phyloP scores from a whole-genome alignment of 352 stramenopile genomes.

The Globisporangium barbulae region DNA sequence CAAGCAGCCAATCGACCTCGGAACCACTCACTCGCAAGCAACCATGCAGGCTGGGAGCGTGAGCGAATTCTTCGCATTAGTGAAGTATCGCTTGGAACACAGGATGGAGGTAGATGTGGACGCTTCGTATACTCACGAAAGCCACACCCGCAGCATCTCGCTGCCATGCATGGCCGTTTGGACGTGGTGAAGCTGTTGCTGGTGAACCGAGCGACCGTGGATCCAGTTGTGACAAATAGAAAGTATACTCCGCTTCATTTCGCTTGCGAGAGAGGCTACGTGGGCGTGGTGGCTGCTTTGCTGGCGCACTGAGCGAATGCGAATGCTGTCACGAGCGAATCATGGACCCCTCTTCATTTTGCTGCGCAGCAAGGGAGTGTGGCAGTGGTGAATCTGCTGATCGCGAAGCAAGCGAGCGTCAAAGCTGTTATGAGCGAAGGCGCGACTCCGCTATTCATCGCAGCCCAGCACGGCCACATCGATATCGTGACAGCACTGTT shows the following conservation, averaged over 20 bases:
- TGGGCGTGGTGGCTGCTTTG: background rate
- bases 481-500: background rate
- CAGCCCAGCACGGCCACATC: background rate
- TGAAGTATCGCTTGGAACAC: background rate
- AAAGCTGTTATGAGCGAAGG: background rate
- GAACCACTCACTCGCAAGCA: background rate
- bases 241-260: background rate
- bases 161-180: background rate
- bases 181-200: slow-evolving; percentile 2
- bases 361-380: background rate
- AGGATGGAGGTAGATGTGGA: background rate
- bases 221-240: background rate
- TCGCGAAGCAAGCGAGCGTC: background rate
- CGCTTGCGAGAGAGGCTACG: background rate
- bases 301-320: background rate
- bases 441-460: background rate
- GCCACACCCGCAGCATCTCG: background rate
- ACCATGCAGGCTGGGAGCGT: background rate
- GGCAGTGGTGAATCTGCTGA: background rate
- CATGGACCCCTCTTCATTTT: background rate
- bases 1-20: background rate
- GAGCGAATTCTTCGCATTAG: background rate
- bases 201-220: background rate
- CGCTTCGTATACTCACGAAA: too few species aligned
- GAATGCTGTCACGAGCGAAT: background rate